Percentiles rank a stretch among this genome's conserved stretches.
phyloP scores from a whole-genome alignment of 768 basidiomycete species.

The Leccinum disarticulatum region DNA sequence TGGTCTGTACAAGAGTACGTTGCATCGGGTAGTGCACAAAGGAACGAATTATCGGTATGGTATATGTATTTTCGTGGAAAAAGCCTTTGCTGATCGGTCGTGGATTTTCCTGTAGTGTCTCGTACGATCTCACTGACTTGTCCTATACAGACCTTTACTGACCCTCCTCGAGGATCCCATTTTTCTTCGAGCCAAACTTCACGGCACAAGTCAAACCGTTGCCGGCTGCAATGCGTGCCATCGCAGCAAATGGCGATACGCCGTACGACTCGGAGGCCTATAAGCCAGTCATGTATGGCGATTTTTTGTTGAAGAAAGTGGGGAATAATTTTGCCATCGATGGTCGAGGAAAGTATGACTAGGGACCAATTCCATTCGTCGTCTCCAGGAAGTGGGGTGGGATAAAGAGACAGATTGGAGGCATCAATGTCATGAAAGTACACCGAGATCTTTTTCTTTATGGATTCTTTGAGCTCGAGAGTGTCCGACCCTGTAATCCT shows the following conservation, averaged over 20 bases:
- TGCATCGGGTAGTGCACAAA: conserved; percentile 86
- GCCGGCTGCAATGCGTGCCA: conserved; percentile 51
- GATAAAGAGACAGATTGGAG: too few relatives aligned
- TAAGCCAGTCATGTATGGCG: conserved; percentile 66
- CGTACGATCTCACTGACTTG: conserved; percentile 48
- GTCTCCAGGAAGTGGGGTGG: too few relatives aligned
- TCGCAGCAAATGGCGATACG: conserved; percentile 11
- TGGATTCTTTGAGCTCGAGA: too few relatives aligned
- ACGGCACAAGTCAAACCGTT: conserved; percentile 68
- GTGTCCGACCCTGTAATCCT: too few relatives aligned
- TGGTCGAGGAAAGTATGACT: conserved; percentile 35
- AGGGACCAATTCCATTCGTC: background rate
- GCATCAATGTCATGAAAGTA: too few relatives aligned
- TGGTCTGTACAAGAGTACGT: conserved; percentile 82
- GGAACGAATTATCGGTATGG: conserved; percentile 62
- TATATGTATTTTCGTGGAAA: background rate
- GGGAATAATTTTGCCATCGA: conserved; percentile 63
- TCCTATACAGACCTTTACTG: conserved; percentile 1
- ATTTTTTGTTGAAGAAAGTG: conserved; percentile 75
- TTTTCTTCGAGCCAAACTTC: conserved; percentile 94
- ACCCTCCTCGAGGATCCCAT: conserved; percentile 61
- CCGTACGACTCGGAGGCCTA: conserved; percentile 34
- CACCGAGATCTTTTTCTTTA: too few relatives aligned
- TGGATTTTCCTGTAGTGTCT: conserved; percentile 49
- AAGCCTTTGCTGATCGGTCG: background rate